Percentiles rank a stretch among this genome's conserved stretches.
phyloP scores from a whole-genome alignment of 805 yeast species.

The Saccharomycopsis amapae region DNA sequence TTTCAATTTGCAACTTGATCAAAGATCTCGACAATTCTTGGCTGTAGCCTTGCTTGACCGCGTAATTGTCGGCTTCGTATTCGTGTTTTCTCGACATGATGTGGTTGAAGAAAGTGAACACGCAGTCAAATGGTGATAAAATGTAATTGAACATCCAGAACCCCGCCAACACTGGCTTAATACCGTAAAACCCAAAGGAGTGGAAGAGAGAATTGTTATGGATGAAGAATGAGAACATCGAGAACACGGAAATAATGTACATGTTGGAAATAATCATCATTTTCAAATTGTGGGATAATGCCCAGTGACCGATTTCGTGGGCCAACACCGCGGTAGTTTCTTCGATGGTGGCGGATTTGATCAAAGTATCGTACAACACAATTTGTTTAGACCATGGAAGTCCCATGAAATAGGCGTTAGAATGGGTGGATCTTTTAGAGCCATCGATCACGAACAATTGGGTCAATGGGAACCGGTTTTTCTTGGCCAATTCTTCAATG shows the following conservation, averaged over 20 bases:
- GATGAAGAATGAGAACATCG: conserved; percentile 72
- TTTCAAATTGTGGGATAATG: conserved; percentile 77
- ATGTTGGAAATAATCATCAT: conserved; percentile 58
- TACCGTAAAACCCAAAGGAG: conserved; percentile 65
- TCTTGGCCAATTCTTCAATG: conserved; percentile 71
- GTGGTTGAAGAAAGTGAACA: conserved; percentile 59
- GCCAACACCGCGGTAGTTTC: conserved; percentile 93
- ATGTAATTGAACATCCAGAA: conserved; percentile 73
- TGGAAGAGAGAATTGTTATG: conserved; percentile 70
- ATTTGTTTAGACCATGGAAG: conserved; percentile 96
- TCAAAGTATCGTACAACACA: conserved; percentile 87
- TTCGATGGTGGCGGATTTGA: conserved; percentile 63
- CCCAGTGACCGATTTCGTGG: conserved; percentile 99
- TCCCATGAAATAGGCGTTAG: conserved; percentile 95
- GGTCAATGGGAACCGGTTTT: conserved; percentile 78
- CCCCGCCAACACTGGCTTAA: conserved; percentile 73
- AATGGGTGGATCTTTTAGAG: conserved; percentile 93
- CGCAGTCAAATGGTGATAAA: conserved; percentile 68
- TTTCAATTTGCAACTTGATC: conserved; percentile 69
- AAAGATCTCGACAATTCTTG: conserved; percentile 63
- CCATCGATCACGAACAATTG: conserved; percentile 89
- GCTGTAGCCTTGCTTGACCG: conserved; percentile 66
- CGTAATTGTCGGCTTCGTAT: conserved; percentile 88
- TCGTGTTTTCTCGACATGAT: conserved; percentile 78
- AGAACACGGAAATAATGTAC: conserved; percentile 58